Conservation (phyloP, 2,329 filamentous ascomycete species). For the Pseudogymnoascus sp. region DNA sequence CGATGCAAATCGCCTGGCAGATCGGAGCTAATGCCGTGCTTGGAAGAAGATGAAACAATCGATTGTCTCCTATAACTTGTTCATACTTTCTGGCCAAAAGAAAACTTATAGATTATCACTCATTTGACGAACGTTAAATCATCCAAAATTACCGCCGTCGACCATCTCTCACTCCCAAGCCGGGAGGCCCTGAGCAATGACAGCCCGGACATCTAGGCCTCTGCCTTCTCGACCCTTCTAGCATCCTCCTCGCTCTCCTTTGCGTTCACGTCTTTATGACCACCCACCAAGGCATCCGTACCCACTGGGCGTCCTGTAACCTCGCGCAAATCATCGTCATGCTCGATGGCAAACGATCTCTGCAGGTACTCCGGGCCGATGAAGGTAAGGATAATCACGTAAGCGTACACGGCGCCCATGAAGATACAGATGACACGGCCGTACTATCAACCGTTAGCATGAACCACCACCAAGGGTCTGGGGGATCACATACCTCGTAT, state of each 20-base stretch:
- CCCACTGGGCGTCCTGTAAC: conserved; percentile 29
- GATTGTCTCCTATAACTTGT: not conserved
- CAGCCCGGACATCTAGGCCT: not conserved
- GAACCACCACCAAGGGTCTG: too few species aligned
- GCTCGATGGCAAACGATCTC: conserved; percentile 39
- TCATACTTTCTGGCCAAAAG: not conserved
- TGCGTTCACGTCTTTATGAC: not conserved
- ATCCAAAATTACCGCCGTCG: not conserved
- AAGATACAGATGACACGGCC: conserved; percentile 85
- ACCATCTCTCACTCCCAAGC: not conserved
- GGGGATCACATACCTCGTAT: not conserved
- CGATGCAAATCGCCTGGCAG: not conserved
- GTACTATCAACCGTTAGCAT: conserved; percentile 57
- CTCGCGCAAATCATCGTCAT: conserved; percentile 39
- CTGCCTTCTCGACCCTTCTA: not conserved
- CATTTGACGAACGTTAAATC: not conserved
- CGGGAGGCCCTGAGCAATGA: not conserved
- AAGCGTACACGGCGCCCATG: conserved; percentile 73
- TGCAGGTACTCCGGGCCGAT: conserved; percentile 46
- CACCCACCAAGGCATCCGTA: not conserved
- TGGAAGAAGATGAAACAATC: not conserved
- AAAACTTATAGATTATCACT: not conserved
- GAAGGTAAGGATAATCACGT: conserved; percentile 54
- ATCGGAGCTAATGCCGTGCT: not conserved
- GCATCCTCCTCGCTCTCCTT: not conserved